phyloP scores from a whole-genome alignment of 2,329 filamentous ascomycete genomes.

The Sporothrix inflata region DNA sequence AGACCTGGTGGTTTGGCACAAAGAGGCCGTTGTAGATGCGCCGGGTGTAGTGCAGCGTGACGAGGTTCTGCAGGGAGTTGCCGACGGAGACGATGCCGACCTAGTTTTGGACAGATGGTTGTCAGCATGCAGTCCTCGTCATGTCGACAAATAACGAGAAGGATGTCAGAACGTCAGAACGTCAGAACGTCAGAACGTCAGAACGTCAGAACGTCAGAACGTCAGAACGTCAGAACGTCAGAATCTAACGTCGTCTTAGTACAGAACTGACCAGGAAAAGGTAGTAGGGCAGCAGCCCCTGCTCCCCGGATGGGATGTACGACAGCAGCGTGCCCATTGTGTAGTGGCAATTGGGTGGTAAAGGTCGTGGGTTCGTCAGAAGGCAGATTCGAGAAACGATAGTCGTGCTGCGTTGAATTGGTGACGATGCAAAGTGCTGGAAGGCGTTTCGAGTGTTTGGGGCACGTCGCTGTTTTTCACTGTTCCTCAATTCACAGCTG shows the following conservation, averaged over 20 bases:
- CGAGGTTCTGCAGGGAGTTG: slow-evolving; percentile 84
- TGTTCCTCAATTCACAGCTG: background rate
- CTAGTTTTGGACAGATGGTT: slow-evolving; percentile 51
- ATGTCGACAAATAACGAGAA: too few species aligned
- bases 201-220: too few species aligned
- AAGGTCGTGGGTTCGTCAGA: background rate
- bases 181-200: too few species aligned
- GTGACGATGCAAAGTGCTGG: background rate
- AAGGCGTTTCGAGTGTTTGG: background rate
- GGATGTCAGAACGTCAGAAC: too few species aligned
- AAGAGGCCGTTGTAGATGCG: slow-evolving; percentile 78
- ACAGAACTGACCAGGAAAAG: slow-evolving; percentile 55
- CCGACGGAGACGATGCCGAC: slow-evolving; percentile 79
- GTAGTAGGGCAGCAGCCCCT: slow-evolving; percentile 62
- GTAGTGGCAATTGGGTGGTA: background rate
- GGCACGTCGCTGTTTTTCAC: background rate
- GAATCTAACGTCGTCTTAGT: too few species aligned
- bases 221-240: too few species aligned
- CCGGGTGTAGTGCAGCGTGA: slow-evolving; percentile 78
- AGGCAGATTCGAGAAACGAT: background rate
- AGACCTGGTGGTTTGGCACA: slow-evolving; percentile 53
- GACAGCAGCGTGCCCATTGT: slow-evolving; percentile 52
- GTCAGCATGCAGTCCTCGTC: background rate
- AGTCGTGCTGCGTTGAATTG: background rate
- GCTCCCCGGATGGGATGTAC: slow-evolving; percentile 51